Conservation (phyloP, 371 early-diverging fungal species). For the Zopfochytrium polystomum region DNA sequence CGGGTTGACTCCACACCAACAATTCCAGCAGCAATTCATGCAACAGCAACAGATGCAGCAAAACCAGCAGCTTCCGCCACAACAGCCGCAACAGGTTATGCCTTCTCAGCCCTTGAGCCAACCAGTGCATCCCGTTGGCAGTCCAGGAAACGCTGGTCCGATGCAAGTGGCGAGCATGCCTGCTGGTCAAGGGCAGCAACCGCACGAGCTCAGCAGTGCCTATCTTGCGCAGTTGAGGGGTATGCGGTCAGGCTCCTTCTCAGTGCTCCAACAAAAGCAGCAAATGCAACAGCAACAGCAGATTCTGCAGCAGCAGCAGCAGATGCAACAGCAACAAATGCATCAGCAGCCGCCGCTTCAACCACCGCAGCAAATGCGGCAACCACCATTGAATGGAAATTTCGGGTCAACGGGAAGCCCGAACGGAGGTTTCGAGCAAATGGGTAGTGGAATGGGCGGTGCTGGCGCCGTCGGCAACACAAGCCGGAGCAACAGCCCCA, state of each 20-base stretch:
- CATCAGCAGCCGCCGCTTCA: neutral
- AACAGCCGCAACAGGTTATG: neutral
- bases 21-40: neutral
- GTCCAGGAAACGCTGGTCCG: neutral
- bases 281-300: constrained; percentile 1
- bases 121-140: neutral
- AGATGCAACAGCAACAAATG: neutral
- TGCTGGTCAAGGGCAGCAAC: neutral
- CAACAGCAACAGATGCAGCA: constrained; percentile 14
- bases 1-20: neutral
- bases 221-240: neutral
- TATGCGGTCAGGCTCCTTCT: neutral
- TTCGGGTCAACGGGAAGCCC: too few relatives aligned
- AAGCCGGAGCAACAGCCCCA: too few relatives aligned
- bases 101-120: neutral
- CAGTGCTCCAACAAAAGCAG: too few relatives aligned
- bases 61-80: neutral
- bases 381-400: too few relatives aligned
- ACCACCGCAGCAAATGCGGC: neutral
- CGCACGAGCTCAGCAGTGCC: neutral
- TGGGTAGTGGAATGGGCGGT: too few relatives aligned
- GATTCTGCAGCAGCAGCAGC: constrained; percentile 9
- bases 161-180: neutral
- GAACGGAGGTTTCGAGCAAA: too few relatives aligned
- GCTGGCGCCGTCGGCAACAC: too few relatives aligned